A percentile compares a stretch with the other conserved stretches of the same genome.
phyloP scores from a whole-genome alignment of 1,284 basidiomycete genomes.

The Microbotryum violaceum region DNA sequence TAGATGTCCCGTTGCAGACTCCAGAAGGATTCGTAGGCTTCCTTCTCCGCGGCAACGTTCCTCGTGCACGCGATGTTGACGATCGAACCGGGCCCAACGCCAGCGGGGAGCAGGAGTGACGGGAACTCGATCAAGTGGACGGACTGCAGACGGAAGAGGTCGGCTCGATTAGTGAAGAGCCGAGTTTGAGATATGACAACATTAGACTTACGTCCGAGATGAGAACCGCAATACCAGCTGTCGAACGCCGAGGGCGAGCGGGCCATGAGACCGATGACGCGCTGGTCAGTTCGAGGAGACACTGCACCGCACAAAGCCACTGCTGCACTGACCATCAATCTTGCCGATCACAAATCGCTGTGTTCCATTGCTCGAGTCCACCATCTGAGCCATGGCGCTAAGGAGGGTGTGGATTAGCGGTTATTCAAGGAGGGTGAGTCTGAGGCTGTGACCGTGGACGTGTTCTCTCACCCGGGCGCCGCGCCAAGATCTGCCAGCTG shows the following conservation, averaged over 20 bases:
- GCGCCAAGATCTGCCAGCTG: too few relatives aligned
- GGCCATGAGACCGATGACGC: neutral
- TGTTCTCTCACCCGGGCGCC: too few relatives aligned
- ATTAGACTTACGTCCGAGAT: conserved; percentile 26
- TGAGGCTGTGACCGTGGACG: too few relatives aligned
- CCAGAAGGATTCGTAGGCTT: conserved; percentile 69
- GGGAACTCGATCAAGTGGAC: conserved; percentile 88
- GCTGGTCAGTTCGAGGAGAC: neutral
- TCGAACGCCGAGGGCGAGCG: neutral
- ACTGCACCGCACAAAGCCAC: neutral
- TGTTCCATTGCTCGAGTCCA: neutral
- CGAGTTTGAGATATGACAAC: neutral
- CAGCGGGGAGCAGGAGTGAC: conserved; percentile 80
- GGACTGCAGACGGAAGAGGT: conserved; percentile 32
- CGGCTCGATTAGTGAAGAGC: neutral
- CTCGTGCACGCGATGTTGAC: conserved; percentile 88
- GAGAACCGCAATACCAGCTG: conserved; percentile 34
- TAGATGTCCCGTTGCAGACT: conserved; percentile 70
- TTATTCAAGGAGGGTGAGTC: too few relatives aligned
- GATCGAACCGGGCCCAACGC: conserved; percentile 84
- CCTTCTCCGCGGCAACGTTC: conserved; percentile 71
- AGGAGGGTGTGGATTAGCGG: too few relatives aligned
- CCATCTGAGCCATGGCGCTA: too few relatives aligned
- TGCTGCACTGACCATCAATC: conserved; percentile 23
- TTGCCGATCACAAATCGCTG: conserved; percentile 27